Evolutionary conservation across 2,329 filamentous ascomycete species (phyloP), one percentile per base, ranked within the genome.

Genomic region (Cylindrodendrum hubeiense): DNA sequence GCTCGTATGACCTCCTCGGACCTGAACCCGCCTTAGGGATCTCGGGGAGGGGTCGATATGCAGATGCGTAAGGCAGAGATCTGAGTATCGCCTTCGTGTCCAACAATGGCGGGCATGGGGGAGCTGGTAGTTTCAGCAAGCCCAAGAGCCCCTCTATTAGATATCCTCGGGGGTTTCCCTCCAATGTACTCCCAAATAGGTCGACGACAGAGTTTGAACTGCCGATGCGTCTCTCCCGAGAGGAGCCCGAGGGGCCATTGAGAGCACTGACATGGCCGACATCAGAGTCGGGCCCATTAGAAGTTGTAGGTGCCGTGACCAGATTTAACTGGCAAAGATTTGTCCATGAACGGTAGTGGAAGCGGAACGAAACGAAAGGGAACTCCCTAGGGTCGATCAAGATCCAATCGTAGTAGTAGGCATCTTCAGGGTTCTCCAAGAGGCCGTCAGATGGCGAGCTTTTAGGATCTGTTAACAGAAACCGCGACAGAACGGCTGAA

Each of bases 291-390:
- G 37, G 17, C 9, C 28, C 34, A 1, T 57, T 41, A 24, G 51
- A 41, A 34, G 52, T 52, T 2, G 22, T 21, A 13, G 33, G 49
- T 13, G 62, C 47, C n/a, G 83, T 80, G 26, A 86, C 80, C 5
- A 89, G 75, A 57, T 84, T 85, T 10, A 88, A 78, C 33, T 80
- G 75, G 8, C 78, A 71, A 12, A 90, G 80, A 58, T 81, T 83
- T 10, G 80, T 78, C 82, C 81, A 84, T 7, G 84, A 86, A 30
- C 87, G 82, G 67, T 89, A 89, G 64, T 89, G 85, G 65, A 89
- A 87, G 26, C 80, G 80, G 65, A 89, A 89, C 0, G 81, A 82
- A 5, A 82, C 83, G 66, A 83, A 89, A 0, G 87, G 87, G 2
- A 74, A 78, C 46, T 88, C 83, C 58, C 80, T 85, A 0, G 85